These are phyloP conservation scores for Eucalyptus pumila DNA, from an alignment of 345 rosid genomes.

Conservation along the genomic window DNA sequence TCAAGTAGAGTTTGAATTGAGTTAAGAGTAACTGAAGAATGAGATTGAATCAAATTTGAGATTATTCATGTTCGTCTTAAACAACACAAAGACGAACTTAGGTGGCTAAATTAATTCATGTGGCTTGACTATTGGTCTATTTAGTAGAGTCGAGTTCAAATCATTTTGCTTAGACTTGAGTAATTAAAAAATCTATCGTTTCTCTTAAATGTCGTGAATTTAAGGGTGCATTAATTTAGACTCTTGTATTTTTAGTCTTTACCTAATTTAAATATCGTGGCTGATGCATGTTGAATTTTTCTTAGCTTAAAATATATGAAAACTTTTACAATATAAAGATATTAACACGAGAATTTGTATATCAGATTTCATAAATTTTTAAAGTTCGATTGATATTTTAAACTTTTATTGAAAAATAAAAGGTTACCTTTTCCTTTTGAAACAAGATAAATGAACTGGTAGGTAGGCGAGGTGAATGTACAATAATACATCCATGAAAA, in stretches of 20 bases:
- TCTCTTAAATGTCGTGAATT: background rate
- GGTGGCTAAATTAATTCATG: background rate
- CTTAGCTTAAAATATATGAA: background rate
- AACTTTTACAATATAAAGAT: background rate
- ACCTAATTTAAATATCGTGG: background rate
- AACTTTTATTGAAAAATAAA: background rate
- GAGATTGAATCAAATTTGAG: background rate
- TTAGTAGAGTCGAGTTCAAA: background rate
- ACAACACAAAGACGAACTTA: no score
- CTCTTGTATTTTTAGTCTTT: background rate
- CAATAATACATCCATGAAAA: background rate
- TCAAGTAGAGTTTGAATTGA: fast-evolving
- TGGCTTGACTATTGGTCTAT: background rate
- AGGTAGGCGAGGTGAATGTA: fast-evolving
- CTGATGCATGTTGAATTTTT: background rate
- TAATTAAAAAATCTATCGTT: fast-evolving
- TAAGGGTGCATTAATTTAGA: background rate
- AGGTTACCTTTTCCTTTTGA: background rate
- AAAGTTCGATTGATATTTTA: no score
- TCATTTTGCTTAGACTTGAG: background rate
- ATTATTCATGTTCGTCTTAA: background rate
- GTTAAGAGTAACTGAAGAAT: background rate
- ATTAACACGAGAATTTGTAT: background rate
- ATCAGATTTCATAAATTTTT: background rate
- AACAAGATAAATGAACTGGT: fast-evolving